phyloP scores from a whole-genome alignment of 768 basidiomycete species.

The Naganishia onofrii region DNA sequence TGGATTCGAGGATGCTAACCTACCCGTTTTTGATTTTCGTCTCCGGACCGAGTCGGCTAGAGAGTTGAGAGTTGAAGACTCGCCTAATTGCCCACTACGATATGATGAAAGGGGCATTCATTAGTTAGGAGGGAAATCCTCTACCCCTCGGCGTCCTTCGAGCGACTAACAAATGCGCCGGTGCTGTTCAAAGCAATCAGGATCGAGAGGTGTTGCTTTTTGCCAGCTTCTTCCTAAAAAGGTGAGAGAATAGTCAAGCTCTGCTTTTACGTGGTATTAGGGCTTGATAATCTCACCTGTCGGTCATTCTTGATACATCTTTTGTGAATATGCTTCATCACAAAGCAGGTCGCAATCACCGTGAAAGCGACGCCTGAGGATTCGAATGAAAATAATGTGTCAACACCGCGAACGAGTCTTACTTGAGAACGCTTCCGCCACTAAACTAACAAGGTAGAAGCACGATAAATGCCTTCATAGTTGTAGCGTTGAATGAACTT shows the following conservation, averaged over 20 bases:
- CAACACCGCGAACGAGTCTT: too few relatives aligned
- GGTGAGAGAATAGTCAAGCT: not conserved
- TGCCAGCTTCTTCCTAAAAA: conserved; percentile 8
- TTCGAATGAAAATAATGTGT: not conserved
- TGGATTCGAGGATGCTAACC: not conserved
- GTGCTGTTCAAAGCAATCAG: conserved; percentile 11
- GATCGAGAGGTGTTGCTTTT: conserved; percentile 7
- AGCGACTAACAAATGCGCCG: conserved; percentile 15
- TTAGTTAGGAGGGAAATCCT: too few relatives aligned
- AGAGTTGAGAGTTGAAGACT: conserved; percentile 7
- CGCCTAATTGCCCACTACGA: not conserved
- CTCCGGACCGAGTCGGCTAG: not conserved
- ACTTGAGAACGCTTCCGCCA: too few relatives aligned
- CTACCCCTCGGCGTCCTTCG: too few relatives aligned
- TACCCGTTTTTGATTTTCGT: conserved; percentile 2
- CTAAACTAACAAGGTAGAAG: conserved; percentile 8
- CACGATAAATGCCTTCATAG: conserved; percentile 8
- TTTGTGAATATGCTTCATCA: conserved; percentile 2
- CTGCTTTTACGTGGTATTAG: not conserved
- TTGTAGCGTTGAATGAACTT: not conserved
- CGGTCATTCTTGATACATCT: conserved; percentile 21
- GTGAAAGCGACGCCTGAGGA: not conserved
- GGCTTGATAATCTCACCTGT: not conserved
- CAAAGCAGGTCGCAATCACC: not conserved
- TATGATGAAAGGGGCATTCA: not conserved